Evolutionary conservation across 2,329 filamentous ascomycete species (phyloP), one percentile per base, ranked within the genome.

Genomic region (Arthrobotrys musiformis): DNA sequence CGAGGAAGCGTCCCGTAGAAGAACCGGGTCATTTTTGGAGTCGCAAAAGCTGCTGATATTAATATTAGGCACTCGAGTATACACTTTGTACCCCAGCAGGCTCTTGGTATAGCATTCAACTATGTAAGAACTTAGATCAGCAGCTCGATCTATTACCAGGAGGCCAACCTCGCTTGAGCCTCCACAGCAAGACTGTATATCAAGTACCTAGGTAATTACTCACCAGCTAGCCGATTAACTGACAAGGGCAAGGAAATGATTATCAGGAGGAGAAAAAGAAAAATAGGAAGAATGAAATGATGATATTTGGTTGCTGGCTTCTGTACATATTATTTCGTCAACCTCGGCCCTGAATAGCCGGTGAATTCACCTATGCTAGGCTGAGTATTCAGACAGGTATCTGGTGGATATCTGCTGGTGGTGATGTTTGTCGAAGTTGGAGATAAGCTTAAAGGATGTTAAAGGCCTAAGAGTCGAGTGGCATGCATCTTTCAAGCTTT

Each of bases 11-110:
- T 44, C 7, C 64, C 15, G 26, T 35, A n/a, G n/a, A 70, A 60
- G 58, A 76, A 69, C 11, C 63, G 46, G 11, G 46, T 24, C 70
- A 76, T 76, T 22, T 42, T 46, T 35, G 42, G 11, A n/a, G 50
- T 22, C 33, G 33, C 2, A 13, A 3, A 44, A 26, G 19, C 35
- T 44, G n/a, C n/a, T n/a, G n/a, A n/a, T n/a, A n/a, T n/a, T n/a
- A n/a, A n/a, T 33, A 19, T 1, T 35, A 19, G n/a, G 6, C 15
- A 42, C 15, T 42, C 3, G 9, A 17, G n/a, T 37, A 37, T 37
- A 17, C 5, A 19, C n/a, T 42, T 15, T 13, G n/a, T n/a, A n/a
- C n/a, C 44, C 44, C 44, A 24, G 44, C 9, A 13, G 7, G 19
- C n/a, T n/a, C n/a, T n/a, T n/a, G n/a, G n/a, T n/a, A n/a, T n/a